These are phyloP conservation scores for Neurospora pannonica DNA, from an alignment of 495 filamentous ascomycete species.

Conservation along the genomic window DNA sequence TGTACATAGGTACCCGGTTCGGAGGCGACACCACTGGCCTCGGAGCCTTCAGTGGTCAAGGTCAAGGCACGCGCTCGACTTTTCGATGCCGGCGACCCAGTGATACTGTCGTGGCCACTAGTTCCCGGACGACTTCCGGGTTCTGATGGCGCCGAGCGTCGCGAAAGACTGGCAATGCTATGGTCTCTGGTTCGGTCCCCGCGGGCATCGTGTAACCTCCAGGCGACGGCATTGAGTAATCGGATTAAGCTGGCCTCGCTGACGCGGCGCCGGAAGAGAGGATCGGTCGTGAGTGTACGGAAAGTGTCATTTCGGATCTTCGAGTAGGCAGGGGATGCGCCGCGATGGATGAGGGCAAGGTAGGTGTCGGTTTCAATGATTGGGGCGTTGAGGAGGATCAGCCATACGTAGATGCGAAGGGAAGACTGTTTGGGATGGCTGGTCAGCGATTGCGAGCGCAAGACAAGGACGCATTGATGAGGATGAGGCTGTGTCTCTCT, in stretches of 20 bases:
- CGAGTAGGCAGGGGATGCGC: slow-evolving; percentile 83
- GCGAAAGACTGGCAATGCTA: slow-evolving; percentile 18
- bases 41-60: slow-evolving; percentile 50
- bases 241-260: slow-evolving; percentile 92
- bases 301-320: slow-evolving; percentile 99
- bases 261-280: slow-evolving; percentile 88
- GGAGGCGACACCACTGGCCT: slow-evolving; percentile 30
- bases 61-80: slow-evolving; percentile 41
- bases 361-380: slow-evolving; percentile 79
- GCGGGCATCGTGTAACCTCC: slow-evolving; percentile 76
- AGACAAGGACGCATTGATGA: not conserved
- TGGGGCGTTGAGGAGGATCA: slow-evolving; percentile 78
- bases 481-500: slow-evolving; percentile 7
- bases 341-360: slow-evolving; percentile 81
- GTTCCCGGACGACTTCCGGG: slow-evolving; percentile 20
- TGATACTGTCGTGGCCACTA: slow-evolving; percentile 22
- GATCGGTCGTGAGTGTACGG: slow-evolving; percentile 89
- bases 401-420: slow-evolving; percentile 89
- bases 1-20: slow-evolving; percentile 87
- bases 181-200: slow-evolving; percentile 29
- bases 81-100: slow-evolving; percentile 38
- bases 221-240: slow-evolving; percentile 91
- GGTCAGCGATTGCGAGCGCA: slow-evolving; percentile 1
- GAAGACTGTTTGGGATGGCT: slow-evolving; percentile 56
- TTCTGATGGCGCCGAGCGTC: slow-evolving; percentile 24